Conservation (phyloP, 2,329 filamentous ascomycete species). For the Talaromyces sp. region DNA sequence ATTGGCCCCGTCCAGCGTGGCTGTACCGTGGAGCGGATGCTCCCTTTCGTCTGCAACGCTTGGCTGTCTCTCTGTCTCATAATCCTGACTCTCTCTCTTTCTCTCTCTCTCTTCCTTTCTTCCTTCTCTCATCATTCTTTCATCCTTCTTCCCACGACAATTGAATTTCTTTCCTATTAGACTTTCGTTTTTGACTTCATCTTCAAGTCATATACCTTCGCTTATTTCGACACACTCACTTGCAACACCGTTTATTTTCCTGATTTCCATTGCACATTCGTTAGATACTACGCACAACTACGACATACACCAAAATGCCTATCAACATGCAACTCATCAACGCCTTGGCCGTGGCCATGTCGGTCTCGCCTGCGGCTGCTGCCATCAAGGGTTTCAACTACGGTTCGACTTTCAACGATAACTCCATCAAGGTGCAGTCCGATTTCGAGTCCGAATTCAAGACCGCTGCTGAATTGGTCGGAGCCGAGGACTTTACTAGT, state of each 20-base stretch:
- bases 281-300: neutral
- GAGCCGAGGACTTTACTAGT: conserved; percentile 43
- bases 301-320: conserved; percentile 15
- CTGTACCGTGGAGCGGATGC: conserved; percentile 7
- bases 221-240: conserved; percentile 15
- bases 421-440: conserved; percentile 39
- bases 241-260: conserved; percentile 16
- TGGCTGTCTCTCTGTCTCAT: neutral
- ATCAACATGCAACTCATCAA: conserved; percentile 34
- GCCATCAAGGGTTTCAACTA: conserved; percentile 49
- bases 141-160: neutral
- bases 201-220: conserved; percentile 8
- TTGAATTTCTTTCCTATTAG: neutral
- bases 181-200: conserved; percentile 7
- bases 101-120: neutral
- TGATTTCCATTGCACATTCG: conserved; percentile 10
- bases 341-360: conserved; percentile 33
- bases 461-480: conserved; percentile 42
- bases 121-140: neutral
- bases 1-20: neutral
- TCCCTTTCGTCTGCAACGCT: neutral
- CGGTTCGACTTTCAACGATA: conserved; percentile 40
- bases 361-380: conserved; percentile 34
- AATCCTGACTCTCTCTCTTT: neutral
- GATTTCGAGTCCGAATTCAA: conserved; percentile 47